Evolutionary conservation across 352 stramenopile genomes (phyloP).

Genomic region (Phytopythium aichiense): DNA sequence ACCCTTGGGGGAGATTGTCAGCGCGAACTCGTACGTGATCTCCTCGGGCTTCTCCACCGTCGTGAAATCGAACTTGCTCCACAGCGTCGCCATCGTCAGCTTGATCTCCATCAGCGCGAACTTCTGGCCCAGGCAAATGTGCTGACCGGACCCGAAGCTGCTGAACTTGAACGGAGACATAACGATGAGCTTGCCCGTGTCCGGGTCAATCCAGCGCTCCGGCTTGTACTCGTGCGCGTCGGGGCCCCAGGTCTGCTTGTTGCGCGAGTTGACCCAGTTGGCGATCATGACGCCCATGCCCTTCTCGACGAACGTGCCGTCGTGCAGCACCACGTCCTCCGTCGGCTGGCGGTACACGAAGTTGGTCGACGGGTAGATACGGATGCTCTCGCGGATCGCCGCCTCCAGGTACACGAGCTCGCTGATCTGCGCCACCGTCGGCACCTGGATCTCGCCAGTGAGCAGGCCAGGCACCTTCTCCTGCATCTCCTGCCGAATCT

Average conservation of each 20-base stretch:
- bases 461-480: slow-evolving; percentile 24
- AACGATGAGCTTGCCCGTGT: slow-evolving; percentile 27
- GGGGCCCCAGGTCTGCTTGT: slow-evolving; percentile 35
- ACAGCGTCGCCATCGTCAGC: slow-evolving; percentile 39
- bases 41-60: slow-evolving; percentile 37
- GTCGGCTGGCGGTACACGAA: slow-evolving; percentile 44
- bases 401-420: slow-evolving; percentile 58
- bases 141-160: slow-evolving; percentile 43
- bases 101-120: slow-evolving; percentile 36
- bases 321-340: slow-evolving; percentile 26
- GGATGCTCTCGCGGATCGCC: slow-evolving; percentile 57
- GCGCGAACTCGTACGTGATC: slow-evolving; percentile 45
- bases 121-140: slow-evolving; percentile 13
- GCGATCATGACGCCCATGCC: slow-evolving; percentile 63
- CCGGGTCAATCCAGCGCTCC: slow-evolving; percentile 51
- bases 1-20: slow-evolving; percentile 38
- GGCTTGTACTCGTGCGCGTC: slow-evolving; percentile 55
- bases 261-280: slow-evolving; percentile 35
- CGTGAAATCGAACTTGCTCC: slow-evolving; percentile 44
- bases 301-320: slow-evolving; percentile 47
- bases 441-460: slow-evolving; percentile 19
- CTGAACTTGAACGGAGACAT: slow-evolving; percentile 13
- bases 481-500: slow-evolving; percentile 45
- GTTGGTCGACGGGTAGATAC: slow-evolving; percentile 52
- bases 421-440: slow-evolving; percentile 35